phyloP scores from a whole-genome alignment of 108 stramenopile species.

The Skeletonema menzelii region DNA sequence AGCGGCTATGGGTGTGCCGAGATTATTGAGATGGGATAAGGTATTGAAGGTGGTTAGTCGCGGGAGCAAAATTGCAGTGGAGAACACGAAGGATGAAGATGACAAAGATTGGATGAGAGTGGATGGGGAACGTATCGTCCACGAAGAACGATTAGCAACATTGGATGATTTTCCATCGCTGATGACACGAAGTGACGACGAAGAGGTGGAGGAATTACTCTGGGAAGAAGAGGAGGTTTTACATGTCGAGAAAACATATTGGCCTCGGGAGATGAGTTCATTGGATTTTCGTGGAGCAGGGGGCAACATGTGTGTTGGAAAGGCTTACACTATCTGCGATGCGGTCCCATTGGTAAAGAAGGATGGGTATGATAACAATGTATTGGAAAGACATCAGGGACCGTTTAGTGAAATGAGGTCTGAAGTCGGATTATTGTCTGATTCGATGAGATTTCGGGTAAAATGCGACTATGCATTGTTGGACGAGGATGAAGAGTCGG shows the following conservation, averaged over 20 bases:
- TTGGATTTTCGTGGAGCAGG: constrained; percentile 83
- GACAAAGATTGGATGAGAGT: constrained; percentile 27
- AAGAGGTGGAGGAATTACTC: constrained; percentile 21
- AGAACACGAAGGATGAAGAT: constrained; percentile 6
- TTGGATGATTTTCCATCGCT: constrained; percentile 40
- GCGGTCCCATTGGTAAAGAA: constrained; percentile 36
- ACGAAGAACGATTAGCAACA: constrained; percentile 63
- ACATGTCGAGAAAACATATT: constrained; percentile 49
- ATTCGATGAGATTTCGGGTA: constrained; percentile 74
- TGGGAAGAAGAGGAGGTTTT: constrained; percentile 42
- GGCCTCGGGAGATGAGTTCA: constrained; percentile 54
- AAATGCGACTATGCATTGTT: constrained; percentile 76
- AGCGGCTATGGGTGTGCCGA: constrained; percentile 41
- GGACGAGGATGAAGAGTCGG: constrained; percentile 12
- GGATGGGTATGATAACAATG: constrained; percentile 2
- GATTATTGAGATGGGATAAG: constrained; percentile 48
- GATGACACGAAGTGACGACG: constrained; percentile 13
- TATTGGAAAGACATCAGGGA: constrained; percentile 49
- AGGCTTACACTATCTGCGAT: constrained; percentile 77
- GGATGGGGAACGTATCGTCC: constrained; percentile 61
- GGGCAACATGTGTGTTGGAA: constrained; percentile 89
- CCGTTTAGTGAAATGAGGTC: constrained; percentile 75
- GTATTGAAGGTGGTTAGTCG: constrained; percentile 61
- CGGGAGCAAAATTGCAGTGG: constrained; percentile 51
- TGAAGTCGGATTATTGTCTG: constrained; percentile 71